Evolutionary conservation across 495 filamentous ascomycete species (phyloP).

Genomic region (Annulohypoxylon stygium): DNA sequence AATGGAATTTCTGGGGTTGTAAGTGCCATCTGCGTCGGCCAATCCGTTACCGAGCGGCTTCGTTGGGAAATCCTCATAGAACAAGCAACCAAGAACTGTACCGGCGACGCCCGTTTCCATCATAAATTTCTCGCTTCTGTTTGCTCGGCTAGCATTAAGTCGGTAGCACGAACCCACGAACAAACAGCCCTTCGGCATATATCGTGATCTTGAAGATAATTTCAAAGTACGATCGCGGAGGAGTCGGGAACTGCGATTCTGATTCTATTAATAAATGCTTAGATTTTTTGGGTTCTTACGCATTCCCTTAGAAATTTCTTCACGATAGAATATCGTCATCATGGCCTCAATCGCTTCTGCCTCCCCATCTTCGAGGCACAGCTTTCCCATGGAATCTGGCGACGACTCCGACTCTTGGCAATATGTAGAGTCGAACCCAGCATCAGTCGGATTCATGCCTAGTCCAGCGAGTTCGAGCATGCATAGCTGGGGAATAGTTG

Average conservation of each 20-base stretch:
- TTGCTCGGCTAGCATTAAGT: conserved; percentile 40
- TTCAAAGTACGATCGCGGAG: conserved; percentile 15
- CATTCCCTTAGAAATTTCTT: conserved; percentile 9
- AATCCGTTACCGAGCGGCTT: conserved; percentile 41
- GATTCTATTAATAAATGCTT: conserved; percentile 39
- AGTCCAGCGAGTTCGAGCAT: conserved; percentile 59
- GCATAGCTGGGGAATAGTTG: conserved; percentile 58
- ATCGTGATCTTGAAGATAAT: conserved; percentile 18
- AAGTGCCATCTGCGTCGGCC: conserved; percentile 12
- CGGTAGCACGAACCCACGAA: conserved; percentile 36
- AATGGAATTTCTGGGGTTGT: conserved; percentile 30
- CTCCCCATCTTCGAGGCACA: conserved; percentile 45
- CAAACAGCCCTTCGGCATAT: conserved; percentile 30
- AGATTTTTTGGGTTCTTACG: conserved; percentile 21
- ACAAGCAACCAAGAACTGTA: conserved; percentile 23
- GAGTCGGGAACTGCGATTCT: conserved; percentile 4
- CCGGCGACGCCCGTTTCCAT: conserved; percentile 26
- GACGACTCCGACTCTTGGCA: conserved; percentile 52
- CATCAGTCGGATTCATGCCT: conserved; percentile 55
- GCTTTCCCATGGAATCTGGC: conserved; percentile 46
- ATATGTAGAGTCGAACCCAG: conserved; percentile 47
- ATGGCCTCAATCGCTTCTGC: conserved; percentile 48
- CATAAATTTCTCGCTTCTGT: conserved; percentile 15
- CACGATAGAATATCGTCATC: conserved; percentile 24
- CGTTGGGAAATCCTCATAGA: conserved; percentile 22